Evolutionary conservation across 768 basidiomycete species (phyloP).

Genomic region (Mycena latifolia): DNA sequence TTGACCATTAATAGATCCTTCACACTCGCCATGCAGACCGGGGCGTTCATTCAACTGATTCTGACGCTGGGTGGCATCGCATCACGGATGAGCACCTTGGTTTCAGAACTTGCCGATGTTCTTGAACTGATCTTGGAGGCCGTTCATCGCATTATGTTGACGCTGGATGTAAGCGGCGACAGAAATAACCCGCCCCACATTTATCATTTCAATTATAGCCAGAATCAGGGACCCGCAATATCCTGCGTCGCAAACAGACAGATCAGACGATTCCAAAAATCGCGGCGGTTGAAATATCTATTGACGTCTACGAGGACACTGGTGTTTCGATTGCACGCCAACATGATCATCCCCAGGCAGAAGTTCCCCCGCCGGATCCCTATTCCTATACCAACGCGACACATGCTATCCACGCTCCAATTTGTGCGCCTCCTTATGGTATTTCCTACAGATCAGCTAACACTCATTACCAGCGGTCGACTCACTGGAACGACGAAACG

Average conservation of each 20-base stretch:
- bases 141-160: constrained; percentile 42
- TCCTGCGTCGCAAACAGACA: not conserved
- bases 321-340: constrained; percentile 28
- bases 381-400: not conserved
- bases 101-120: constrained; percentile 57
- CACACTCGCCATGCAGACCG: constrained; percentile 73
- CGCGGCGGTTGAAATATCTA: not conserved
- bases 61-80: constrained; percentile 71
- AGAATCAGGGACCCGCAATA: not conserved
- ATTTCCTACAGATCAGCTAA: not conserved
- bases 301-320: constrained; percentile 18
- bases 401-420: not conserved
- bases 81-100: constrained; percentile 65
- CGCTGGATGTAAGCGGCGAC: constrained; percentile 48
- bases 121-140: constrained; percentile 45
- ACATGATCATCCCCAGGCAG: not conserved
- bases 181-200: not conserved
- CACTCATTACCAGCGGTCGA: not conserved
- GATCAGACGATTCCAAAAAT: too few species aligned
- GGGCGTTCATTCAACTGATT: constrained; percentile 79
- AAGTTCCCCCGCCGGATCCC: not conserved
- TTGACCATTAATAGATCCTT: constrained; percentile 61
- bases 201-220: constrained; percentile 22
- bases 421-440: not conserved
- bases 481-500: not conserved